Evolutionary conservation across 225 moss, liverwort and hornwort species (phyloP), one percentile per base, ranked within the genome.

Genomic region (Straminergon stramineum): DNA sequence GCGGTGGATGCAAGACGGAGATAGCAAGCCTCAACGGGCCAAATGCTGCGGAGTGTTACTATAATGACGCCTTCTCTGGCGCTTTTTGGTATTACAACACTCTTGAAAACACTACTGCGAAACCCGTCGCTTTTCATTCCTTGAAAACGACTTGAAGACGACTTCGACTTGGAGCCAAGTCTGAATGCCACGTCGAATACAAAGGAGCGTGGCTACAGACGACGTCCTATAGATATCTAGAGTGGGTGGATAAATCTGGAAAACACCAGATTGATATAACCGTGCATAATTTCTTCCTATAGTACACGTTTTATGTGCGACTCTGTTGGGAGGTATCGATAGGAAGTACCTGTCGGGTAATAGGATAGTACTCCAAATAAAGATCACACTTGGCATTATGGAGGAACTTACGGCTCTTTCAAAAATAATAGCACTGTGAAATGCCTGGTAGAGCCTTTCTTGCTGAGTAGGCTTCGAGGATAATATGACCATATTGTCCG

Each of bases 11-110:
- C 43, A 15, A 10, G 43, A 26, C 9, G 15, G 5, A 3, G 71
- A 0, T 41, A 5, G 8, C 15, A 10, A 1, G 0, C 26, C 1
- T 41, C 26, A 1, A 1, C 26, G 71, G 71, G 15, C 71, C 71
- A 3, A 8, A 15, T 41, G 5, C 7, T 39, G 5, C 2, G 15
- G 14, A 4, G 8, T 41, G 71, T 41, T 71, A 8, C 41, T 26
- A 15, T 26, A 6, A 13, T 26, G 2, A 3, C 15, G 3, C n/a
- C 69, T 22, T 69, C 43, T 5, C 41, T 15, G 71, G 41, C 71
- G 71, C 41, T 41, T 5, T 0, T 2, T 41, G 71, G 71, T 15
- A 1, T 15, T 8, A 71, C 26, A 26, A 7, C 26, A 5, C 24
- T 41, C 41, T n/a, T n/a, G n/a, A n/a, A n/a, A n/a, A n/a, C n/a